Evolutionary conservation across 139 green algal genomes (phyloP), one percentile per base, ranked within the genome.

Genomic region (Ostreobium quekettii): DNA sequence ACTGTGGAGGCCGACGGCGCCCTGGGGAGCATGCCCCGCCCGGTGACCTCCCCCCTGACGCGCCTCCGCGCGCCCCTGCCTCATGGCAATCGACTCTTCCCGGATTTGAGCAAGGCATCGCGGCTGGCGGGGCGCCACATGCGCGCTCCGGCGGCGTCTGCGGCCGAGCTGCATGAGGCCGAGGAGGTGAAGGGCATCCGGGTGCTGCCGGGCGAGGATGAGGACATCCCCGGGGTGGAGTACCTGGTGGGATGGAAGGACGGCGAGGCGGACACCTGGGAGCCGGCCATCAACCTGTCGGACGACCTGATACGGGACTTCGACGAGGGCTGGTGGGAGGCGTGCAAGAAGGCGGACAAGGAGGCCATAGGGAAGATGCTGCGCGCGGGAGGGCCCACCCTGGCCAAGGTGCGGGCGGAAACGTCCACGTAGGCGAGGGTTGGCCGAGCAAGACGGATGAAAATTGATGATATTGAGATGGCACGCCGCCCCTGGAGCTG

Each of bases 301-400:
- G 82, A 90, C 35, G 86, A 91, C 42, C 66, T 91, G 46, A 48
- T 91, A n/a, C 73, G 84, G 8, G 82, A 91, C 71, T 91, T 83
- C 66, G 84, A 91, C 58, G 63, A 85, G 37, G 57, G 49, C 29
- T 91, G 85, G 84, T 91, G 85, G 85, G 74, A n/a, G 19, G 74
- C 77, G 58, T 84, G 65, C 74, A 71, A 47, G 61, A 61, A 86
- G 69, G 78, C 74, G 0, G 76, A 91, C 37, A 68, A 76, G 47
- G 74, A 74, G 29, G 58, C 68, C 1, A 69, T 91, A 22, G 11
- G 36, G 3, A 32, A 70, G 11, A 75, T 89, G 78, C 68, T 91
- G 36, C 47, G 57, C 15, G 66, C 35, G 28, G 81, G 82, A 29
- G 74, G 59, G 4, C 61, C 62, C 4, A 74, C 85, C 7, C 72